A percentile compares a stretch with the other conserved stretches of the same genome.
These are phyloP conservation scores for Penicillium crystallinum DNA, from an alignment of 495 filamentous ascomycete genomes.

Conservation along the genomic window DNA sequence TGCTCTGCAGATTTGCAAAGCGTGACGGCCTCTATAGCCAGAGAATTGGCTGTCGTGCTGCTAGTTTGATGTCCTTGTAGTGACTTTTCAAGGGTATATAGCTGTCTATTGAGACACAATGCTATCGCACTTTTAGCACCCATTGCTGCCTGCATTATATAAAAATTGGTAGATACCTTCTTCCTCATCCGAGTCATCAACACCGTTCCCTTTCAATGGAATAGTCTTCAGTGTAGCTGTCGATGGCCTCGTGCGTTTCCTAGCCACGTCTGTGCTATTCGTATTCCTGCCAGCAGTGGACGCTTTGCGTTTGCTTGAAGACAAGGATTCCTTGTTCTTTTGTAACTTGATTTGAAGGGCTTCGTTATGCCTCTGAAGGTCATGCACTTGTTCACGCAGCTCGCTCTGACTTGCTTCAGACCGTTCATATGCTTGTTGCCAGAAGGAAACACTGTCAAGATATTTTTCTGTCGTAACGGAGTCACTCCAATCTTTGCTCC, in stretches of 20 bases:
- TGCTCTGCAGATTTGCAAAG: conserved; percentile 26
- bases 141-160: too few species aligned
- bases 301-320: conserved; percentile 26
- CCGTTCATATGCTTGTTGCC: conserved; percentile 44
- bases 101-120: conserved; percentile 28
- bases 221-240: conserved; percentile 10
- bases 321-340: background rate
- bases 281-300: conserved; percentile 1
- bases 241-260: conserved; percentile 24
- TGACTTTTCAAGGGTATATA: conserved; percentile 29
- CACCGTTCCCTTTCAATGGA: background rate
- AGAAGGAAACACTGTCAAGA: conserved; percentile 47
- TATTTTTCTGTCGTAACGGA: conserved; percentile 23
- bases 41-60: background rate
- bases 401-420: conserved; percentile 42
- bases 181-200: background rate
- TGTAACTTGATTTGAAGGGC: conserved; percentile 21
- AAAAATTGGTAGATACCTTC: too few species aligned
- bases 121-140: conserved; percentile 4
- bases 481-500: conserved; percentile 2
- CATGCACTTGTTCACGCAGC: conserved; percentile 38
- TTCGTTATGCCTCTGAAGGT: conserved; percentile 35
- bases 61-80: conserved; percentile 25
- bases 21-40: conserved; percentile 20
- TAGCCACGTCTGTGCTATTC: background rate